These are phyloP conservation scores for Podospora didyma DNA, from an alignment of 495 filamentous ascomycete genomes.

Conservation along the genomic window DNA sequence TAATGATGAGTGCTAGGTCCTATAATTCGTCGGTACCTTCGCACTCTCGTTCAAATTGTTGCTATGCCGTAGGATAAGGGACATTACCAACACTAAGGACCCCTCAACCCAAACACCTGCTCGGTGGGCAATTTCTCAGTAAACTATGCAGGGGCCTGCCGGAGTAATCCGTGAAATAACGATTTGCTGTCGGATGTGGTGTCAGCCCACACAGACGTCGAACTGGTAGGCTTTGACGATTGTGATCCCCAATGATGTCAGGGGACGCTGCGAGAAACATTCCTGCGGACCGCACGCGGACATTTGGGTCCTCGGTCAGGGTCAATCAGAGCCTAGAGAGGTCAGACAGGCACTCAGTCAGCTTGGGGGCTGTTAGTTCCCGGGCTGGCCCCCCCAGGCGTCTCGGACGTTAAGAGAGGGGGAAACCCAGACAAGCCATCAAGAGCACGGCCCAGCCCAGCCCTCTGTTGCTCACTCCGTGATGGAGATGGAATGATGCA, in stretches of 20 bases:
- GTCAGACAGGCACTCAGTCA: not conserved
- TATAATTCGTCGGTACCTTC: too few species aligned
- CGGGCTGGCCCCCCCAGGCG: too few species aligned
- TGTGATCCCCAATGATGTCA: conserved; percentile 12
- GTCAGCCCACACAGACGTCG: not conserved
- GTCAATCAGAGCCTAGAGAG: not conserved
- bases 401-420: too few species aligned
- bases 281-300: conserved; percentile 1
- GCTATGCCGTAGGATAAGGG: too few species aligned
- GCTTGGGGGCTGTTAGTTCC: too few species aligned
- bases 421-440: too few species aligned
- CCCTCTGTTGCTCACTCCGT: too few species aligned
- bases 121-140: not conserved
- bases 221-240: not conserved
- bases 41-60: too few species aligned
- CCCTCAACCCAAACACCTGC: not conserved
- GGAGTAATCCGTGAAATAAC: conserved; percentile 1
- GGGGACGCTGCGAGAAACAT: conserved; percentile 5
- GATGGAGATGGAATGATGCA: too few species aligned
- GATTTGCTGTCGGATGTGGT: not conserved
- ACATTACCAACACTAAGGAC: too few species aligned
- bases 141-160: not conserved
- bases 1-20: too few species aligned
- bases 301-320: not conserved
- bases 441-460: too few species aligned